Conservation (phyloP, 177 flowering plant species). For the Vitis hybrid region DNA sequence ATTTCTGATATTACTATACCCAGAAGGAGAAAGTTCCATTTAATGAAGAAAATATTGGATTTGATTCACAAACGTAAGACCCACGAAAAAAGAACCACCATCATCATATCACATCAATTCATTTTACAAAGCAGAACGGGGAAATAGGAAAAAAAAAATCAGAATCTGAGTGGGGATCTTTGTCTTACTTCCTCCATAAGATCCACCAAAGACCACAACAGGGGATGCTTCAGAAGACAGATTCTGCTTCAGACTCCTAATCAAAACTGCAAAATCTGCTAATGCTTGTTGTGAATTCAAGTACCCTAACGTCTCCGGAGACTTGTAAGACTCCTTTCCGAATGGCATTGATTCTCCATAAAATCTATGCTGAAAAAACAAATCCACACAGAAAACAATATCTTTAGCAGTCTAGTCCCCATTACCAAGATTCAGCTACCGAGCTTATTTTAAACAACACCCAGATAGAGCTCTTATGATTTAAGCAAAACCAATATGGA, state of each 20-base stretch:
- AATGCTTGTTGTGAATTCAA: constrained; percentile 59
- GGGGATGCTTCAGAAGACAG: constrained; percentile 58
- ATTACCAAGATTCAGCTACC: background rate
- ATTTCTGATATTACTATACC: background rate
- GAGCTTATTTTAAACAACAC: background rate
- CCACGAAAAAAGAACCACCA: background rate
- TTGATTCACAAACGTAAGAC: background rate
- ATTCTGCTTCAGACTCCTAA: constrained; percentile 52
- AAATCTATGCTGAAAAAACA: constrained; percentile 45
- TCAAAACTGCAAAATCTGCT: constrained; percentile 60
- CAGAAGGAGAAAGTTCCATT: background rate
- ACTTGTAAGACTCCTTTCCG: constrained; percentile 42
- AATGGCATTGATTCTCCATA: constrained; percentile 67
- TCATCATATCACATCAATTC: background rate
- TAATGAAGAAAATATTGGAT: background rate
- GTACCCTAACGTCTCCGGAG: constrained; percentile 52
- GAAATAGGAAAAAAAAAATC: background rate
- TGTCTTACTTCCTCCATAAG: constrained; percentile 67
- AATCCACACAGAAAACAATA: background rate
- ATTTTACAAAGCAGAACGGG: too few relatives aligned
- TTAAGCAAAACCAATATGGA: background rate
- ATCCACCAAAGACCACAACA: constrained; percentile 66
- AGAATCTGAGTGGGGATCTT: background rate
- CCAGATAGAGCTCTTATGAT: background rate
- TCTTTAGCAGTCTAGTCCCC: too few relatives aligned